Evolutionary conservation across 306 rosid genomes (phyloP), one percentile per base, ranked within the genome.

Genomic region (Cicer bijugum): DNA sequence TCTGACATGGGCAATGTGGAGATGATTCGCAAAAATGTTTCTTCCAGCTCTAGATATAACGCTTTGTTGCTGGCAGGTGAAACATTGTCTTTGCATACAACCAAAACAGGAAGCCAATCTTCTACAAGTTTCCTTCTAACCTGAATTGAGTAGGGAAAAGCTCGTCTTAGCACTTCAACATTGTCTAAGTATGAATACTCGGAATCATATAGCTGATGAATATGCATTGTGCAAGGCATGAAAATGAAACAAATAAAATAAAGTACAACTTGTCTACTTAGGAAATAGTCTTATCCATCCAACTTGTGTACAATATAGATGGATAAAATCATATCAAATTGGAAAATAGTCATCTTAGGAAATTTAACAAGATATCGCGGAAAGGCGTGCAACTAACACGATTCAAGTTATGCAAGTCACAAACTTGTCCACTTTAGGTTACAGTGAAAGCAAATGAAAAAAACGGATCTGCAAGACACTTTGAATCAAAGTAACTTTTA

Each of bases 51-150:
- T 80, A 82, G 77, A 73, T 83, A 88, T 16, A 88, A 52, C 0
- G 82, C 71, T 83, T 85, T 94, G 88, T 86, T 82, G 75, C 78
- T 79, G 9, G 86, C 69, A n/a, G 97, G 94, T 4, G 97, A 89
- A 59, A 83, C 82, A 40, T 70, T 85, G 78, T 91, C 97, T 81
- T 91, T 94, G 94, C 97, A 89, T 11, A 87, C 84, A 10, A 91
- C 75, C 83, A 94, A 85, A 79, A 94, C 97, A 0, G 98, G 96
- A 60, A 94, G 96, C 98, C 98, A 94, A 48, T 88, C 84, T 75
- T 86, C 85, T 14, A 94, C 96, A 0, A 94, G 92, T 85, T 87
- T 89, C 90, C 84, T 94, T 72, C 98, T 84, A 51, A 94, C 92
- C 98, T 94, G 88, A 75, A 78, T 66, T 37, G 5, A 17, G 43